Evolutionary conservation across 306 rosid species (phyloP).

Genomic region (Astragalus glycyphyllos): DNA sequence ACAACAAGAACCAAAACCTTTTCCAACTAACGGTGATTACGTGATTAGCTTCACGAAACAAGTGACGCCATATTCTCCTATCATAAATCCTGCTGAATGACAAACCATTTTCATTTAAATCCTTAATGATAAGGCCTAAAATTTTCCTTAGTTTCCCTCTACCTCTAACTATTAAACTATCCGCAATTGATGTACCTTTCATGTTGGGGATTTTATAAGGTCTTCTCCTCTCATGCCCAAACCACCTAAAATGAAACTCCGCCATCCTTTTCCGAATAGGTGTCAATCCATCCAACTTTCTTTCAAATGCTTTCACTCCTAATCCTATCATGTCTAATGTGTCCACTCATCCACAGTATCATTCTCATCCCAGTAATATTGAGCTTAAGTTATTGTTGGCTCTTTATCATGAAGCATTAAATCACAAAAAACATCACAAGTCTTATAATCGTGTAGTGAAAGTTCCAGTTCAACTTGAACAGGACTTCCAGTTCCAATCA

Average conservation of each 20-base stretch:
- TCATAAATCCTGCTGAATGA: not conserved
- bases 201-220: not conserved
- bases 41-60: not conserved
- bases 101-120: not conserved
- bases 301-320: conserved; percentile 22
- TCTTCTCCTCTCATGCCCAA: not conserved
- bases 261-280: not conserved
- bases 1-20: not conserved
- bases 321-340: conserved; percentile 14
- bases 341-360: not conserved
- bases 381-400: not conserved
- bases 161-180: not conserved
- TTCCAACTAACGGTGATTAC: not conserved
- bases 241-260: not conserved
- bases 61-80: not conserved
- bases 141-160: not conserved
- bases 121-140: not conserved
- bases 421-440: not conserved
- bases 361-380: not conserved
- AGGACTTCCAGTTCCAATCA: no score
- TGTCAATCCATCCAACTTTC: not conserved
- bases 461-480: no score
- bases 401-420: not conserved
- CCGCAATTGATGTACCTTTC: not conserved
- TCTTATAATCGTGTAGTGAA: not conserved